Percentiles rank a stretch among this genome's conserved stretches.
These are phyloP conservation scores for Hylodesmum podocarpum DNA, from an alignment of 306 rosid genomes.

Conservation along the genomic window DNA sequence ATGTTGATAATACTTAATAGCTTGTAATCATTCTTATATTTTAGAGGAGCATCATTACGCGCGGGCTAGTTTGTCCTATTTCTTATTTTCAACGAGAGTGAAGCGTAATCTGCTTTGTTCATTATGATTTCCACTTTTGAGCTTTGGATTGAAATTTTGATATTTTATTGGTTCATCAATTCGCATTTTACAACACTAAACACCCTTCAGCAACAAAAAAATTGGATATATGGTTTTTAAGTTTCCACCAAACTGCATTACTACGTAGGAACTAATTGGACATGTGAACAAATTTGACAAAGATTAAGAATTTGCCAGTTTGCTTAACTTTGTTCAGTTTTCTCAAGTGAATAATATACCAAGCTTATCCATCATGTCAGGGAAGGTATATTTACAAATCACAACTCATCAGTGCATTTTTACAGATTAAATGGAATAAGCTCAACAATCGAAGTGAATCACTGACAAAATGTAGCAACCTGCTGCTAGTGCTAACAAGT, in stretches of 20 bases:
- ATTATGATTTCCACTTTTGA: slow-evolving; percentile 37
- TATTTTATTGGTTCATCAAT: not conserved
- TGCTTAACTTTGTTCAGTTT: not conserved
- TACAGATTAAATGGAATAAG: not conserved
- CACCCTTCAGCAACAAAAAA: slow-evolving; percentile 4
- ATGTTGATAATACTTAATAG: slow-evolving; percentile 45
- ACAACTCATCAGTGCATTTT: not conserved
- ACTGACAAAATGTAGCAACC: slow-evolving; percentile 4
- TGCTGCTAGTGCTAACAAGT: slow-evolving; percentile 15
- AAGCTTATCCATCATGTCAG: not conserved
- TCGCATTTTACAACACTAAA: not conserved
- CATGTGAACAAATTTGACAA: slow-evolving; percentile 32
- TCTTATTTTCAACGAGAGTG: slow-evolving; percentile 42
- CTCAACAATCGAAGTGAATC: not conserved
- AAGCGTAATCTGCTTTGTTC: slow-evolving; percentile 43
- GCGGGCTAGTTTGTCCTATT: slow-evolving; percentile 40
- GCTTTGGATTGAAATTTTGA: slow-evolving; percentile 7
- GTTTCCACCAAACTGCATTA: slow-evolving; percentile 29
- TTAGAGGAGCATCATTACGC: slow-evolving; percentile 31
- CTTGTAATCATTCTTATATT: slow-evolving; percentile 25
- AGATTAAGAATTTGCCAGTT: not conserved
- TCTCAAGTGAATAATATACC: not conserved
- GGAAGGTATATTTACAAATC: slow-evolving; percentile 18
- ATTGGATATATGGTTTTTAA: slow-evolving; percentile 15
- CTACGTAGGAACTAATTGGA: slow-evolving; percentile 27